Evolutionary conservation across 495 filamentous ascomycete species (phyloP).

Genomic region (Trichocladium antarcticum): DNA sequence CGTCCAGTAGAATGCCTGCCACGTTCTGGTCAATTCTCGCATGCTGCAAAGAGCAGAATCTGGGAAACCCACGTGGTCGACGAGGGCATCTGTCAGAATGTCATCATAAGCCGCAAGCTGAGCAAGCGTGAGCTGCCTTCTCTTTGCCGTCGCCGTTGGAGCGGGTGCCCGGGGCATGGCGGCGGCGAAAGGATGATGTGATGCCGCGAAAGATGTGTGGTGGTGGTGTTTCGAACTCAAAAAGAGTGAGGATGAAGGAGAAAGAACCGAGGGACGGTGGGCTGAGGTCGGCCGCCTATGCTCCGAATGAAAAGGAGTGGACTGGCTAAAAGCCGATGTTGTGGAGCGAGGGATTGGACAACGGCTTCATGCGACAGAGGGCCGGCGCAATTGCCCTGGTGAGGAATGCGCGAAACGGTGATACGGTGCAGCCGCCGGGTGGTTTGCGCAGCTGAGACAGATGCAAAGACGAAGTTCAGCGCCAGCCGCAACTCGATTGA

Average conservation of each 20-base stretch:
- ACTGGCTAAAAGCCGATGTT: background rate
- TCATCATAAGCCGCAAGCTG: constrained; percentile 93
- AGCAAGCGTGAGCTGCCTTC: constrained; percentile 65
- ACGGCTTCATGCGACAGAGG: constrained; percentile 19
- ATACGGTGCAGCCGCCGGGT: background rate
- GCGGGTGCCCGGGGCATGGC: constrained; percentile 15
- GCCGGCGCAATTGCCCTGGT: constrained; percentile 4
- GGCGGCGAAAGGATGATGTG: background rate
- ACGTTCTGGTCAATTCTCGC: background rate
- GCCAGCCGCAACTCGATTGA: background rate
- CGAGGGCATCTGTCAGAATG: constrained; percentile 85
- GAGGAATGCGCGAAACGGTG: background rate
- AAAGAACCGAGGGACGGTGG: background rate
- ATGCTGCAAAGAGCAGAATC: background rate
- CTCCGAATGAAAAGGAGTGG: constrained; percentile 8
- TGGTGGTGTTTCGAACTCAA: background rate
- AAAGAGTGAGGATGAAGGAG: background rate
- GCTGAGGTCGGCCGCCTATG: background rate
- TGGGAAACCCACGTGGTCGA: constrained; percentile 68
- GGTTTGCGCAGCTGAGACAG: constrained; percentile 9
- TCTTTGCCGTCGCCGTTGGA: constrained; percentile 31
- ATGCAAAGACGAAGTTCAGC: background rate
- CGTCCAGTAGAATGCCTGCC: constrained; percentile 87
- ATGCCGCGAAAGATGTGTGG: background rate
- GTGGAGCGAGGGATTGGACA: constrained; percentile 11